Base-by-base conservation (phyloP, 768 basidiomycete species). In the Boletus barrowsii region DNA sequence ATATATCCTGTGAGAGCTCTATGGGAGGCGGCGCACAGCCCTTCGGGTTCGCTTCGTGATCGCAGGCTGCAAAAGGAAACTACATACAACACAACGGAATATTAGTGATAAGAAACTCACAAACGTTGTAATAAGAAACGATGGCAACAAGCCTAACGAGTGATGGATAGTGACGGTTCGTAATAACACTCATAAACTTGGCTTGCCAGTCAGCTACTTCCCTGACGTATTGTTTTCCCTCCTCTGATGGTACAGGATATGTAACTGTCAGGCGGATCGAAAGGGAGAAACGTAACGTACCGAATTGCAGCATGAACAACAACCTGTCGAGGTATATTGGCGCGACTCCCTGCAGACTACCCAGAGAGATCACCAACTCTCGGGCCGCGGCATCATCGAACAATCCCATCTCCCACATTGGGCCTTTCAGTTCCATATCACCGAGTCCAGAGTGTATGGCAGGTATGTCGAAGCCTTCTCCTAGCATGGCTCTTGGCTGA, bases 381-480 rank as follows among this genome's bases (percentile, higher is more conserved):
- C 47, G 36, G 2, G 58, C 65, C 0, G 63, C 58, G 3, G 60
- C 56, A 13, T 58, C 45, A 15, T 65, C 63, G 35, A 66, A 66
- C 13, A 67, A 26, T 8, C 51, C 54, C 1, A 54, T 57, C 44
- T 66, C 65, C 65, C 65, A 66, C 10, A 62, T 26, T 26, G 26
- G 26, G 13, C 9, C 32, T 11, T 55, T 54, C 13, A 67, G 26
- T 8, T 58, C 47, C 4, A 30, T 18, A 29, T 42, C 54, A 4
- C 51, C 55, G 1, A 37, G 46, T 46, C 30, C 45, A 15, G 35
- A 15, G 3, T 46, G 51, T 26, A 42, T 20, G 24, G 43, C 53
- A 4, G 62, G 56, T n/a, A 66, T 57, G 11, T 64, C 62, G 24
- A 67, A 66, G 29, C 65, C 65, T 4, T 62, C 56, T 46, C 65